A percentile compares a stretch with the other conserved stretches of the same genome.
These are phyloP conservation scores for Gossypium thurberi DNA, from an alignment of 345 rosid genomes.

Conservation along the genomic window DNA sequence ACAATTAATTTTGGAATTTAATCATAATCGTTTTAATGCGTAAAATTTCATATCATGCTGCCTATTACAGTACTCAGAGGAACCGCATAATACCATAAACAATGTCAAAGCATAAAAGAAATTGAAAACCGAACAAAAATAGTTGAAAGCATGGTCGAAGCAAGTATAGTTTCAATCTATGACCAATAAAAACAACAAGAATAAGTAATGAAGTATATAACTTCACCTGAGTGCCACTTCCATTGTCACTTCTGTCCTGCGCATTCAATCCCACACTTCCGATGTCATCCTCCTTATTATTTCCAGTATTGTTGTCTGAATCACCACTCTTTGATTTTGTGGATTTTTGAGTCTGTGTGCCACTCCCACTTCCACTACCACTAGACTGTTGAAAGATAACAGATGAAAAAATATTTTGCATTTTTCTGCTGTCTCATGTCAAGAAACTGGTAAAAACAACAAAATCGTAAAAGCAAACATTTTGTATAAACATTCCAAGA, in stretches of 20 bases:
- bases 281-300: slow-evolving; percentile 25
- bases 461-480: not conserved
- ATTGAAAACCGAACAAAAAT: not conserved
- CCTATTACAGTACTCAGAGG: not conserved
- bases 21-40: not conserved
- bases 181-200: not conserved
- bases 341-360: slow-evolving; percentile 30
- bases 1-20: not conserved
- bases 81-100: not conserved
- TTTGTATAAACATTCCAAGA: not conserved
- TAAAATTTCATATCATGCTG: not conserved
- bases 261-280: slow-evolving; percentile 29
- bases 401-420: slow-evolving; percentile 3
- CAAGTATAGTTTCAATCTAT: not conserved
- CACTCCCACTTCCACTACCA: slow-evolving; percentile 37
- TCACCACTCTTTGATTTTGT: slow-evolving; percentile 27
- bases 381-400: slow-evolving; percentile 31
- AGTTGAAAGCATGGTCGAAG: not conserved
- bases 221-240: slow-evolving; percentile 47
- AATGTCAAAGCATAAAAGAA: not conserved
- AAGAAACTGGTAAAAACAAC: not conserved
- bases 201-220: not conserved
- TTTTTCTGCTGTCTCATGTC: slow-evolving; percentile 6
- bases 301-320: slow-evolving; percentile 21
- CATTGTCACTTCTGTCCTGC: slow-evolving; percentile 40